Base-by-base conservation (phyloP, 768 basidiomycete species). In the Boletus insuetus region DNA sequence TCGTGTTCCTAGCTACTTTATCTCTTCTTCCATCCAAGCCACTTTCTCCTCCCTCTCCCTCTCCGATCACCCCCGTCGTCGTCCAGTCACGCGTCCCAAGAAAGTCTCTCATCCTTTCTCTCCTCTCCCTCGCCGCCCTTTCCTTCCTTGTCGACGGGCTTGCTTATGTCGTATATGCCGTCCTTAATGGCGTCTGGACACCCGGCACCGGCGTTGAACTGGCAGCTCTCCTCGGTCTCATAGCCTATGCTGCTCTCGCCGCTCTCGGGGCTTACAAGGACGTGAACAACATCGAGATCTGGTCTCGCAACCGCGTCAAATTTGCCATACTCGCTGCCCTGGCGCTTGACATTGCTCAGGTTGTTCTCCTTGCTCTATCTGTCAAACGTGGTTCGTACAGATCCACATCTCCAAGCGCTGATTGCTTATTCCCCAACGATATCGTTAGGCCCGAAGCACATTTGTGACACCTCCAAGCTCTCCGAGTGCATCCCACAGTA, bases 201-300 rank as follows among this genome's bases (percentile, higher is more conserved):
- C 74, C 69, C 39, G 63, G 75, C 56, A 83, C 85, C 9, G 89
- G 85, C 22, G 77, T 88, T 40, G 86, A 87, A 63, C 69, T 85
- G 65, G 88, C 81, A 61, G 75, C 89, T 40, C 64, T 91, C 41
- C 68, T 86, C 42, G 91, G 89, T 51, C 77, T 91, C 32, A 64
- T 82, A 40, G 87, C 85, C 5, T 90, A 89, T 61, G 74, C 83
- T 35, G 86, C 87, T 37, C 74, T 93, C 46, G 87, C 89, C 14
- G 83, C 84, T 11, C 74, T 91, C 42, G 91, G 91, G 10, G 79
- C 87, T 13, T 91, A 84, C 82, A 91, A 92, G 71, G 89, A 90
- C 58, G 74, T 87, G 51, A 79, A 82, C 31, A 87, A 86, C 35
- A 78, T 85, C 35, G 76, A 82, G 38, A 82, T 89, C 17, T 91